A percentile compares a stretch with the other conserved stretches of the same genome.
phyloP scores from a whole-genome alignment of 805 yeast genomes.

The Schizosaccharomyces cryophilus region DNA sequence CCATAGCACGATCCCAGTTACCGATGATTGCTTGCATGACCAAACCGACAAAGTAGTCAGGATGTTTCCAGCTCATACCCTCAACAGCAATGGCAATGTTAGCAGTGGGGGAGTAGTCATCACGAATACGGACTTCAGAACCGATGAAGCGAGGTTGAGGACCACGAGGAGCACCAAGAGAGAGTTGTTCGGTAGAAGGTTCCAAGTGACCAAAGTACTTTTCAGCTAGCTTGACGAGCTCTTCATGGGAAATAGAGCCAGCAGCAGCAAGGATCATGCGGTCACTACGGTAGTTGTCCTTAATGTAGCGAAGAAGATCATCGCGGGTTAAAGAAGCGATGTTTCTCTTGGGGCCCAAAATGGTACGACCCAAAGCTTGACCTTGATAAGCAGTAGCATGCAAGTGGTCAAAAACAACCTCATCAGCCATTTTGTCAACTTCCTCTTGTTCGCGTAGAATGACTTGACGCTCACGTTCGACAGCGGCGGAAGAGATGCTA shows the following conservation, averaged over 20 bases:
- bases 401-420: conserved; percentile 86
- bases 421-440: conserved; percentile 95
- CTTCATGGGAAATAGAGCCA: conserved; percentile 76
- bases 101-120: conserved; percentile 61
- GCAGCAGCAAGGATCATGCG: conserved; percentile 93
- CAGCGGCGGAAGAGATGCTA: conserved; percentile 54
- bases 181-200: conserved; percentile 27
- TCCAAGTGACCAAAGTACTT: conserved; percentile 34
- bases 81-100: conserved; percentile 89
- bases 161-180: conserved; percentile 52
- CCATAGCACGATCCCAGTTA: conserved; percentile 86
- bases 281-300: conserved; percentile 77
- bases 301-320: conserved; percentile 59
- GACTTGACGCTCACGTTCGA: conserved; percentile 89
- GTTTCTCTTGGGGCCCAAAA: conserved; percentile 77
- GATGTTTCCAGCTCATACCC: conserved; percentile 92
- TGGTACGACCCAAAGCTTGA: conserved; percentile 90
- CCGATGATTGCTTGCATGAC: conserved; percentile 94
- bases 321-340: conserved; percentile 53
- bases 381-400: conserved; percentile 77
- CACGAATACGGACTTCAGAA: conserved; percentile 66
- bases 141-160: conserved; percentile 59
- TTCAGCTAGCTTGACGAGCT: conserved; percentile 52
- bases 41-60: conserved; percentile 82
- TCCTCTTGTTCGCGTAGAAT: conserved; percentile 91